A percentile compares a stretch with the other conserved stretches of the same genome.
Evolutionary conservation across 257 asterid genomes (phyloP).

Genomic region (Verbena officinalis): DNA sequence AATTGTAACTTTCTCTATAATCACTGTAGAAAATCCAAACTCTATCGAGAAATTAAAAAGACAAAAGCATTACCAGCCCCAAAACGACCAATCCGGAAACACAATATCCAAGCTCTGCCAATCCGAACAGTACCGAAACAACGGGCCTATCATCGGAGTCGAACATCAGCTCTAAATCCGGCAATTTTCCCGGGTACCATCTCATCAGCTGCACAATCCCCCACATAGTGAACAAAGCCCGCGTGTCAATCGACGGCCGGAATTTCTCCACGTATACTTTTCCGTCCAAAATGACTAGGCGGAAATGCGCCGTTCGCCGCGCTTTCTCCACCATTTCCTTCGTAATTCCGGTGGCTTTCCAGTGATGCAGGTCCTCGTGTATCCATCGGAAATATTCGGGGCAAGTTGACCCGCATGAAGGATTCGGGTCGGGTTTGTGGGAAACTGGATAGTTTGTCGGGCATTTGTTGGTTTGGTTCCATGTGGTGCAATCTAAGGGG

Average conservation of each 20-base stretch:
- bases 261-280: slow-evolving; percentile 35
- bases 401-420: slow-evolving; percentile 17
- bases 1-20: too few species aligned
- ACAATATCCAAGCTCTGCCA: neutral
- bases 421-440: too few species aligned
- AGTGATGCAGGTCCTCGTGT: slow-evolving; percentile 37
- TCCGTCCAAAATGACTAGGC: slow-evolving; percentile 35
- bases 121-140: neutral
- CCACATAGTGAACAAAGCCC: slow-evolving; percentile 31
- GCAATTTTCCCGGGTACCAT: neutral
- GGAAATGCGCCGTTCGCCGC: slow-evolving; percentile 31
- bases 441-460: too few species aligned
- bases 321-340: slow-evolving; percentile 36
- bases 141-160: neutral
- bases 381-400: slow-evolving; percentile 47
- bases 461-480: too few species aligned
- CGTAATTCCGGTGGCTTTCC: slow-evolving; percentile 39
- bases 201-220: neutral
- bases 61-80: neutral
- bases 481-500: too few species aligned
- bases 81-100: neutral
- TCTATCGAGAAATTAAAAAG: too few species aligned
- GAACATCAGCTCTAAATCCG: neutral
- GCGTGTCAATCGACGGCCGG: slow-evolving; percentile 30
- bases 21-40: too few species aligned